Evolutionary conservation across 78 protist species (phyloP).

Genomic region (Dictyostelium intermedium): DNA sequence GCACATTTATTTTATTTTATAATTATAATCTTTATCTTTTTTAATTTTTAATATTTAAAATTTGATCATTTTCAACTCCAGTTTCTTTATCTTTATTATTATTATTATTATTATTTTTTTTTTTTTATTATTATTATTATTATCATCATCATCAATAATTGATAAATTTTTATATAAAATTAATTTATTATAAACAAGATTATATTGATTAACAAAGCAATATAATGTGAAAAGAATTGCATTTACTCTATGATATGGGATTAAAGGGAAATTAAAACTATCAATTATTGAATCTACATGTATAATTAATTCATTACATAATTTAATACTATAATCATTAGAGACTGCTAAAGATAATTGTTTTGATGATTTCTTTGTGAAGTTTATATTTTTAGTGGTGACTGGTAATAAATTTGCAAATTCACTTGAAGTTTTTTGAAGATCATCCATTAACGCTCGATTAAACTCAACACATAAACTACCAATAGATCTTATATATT

Average conservation of each 20-base stretch:
- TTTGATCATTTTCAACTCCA: neutral
- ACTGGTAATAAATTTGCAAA: neutral
- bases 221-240: neutral
- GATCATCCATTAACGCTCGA: neutral
- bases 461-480: neutral
- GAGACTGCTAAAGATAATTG: neutral
- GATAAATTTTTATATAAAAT: neutral
- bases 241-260: neutral
- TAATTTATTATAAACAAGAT: neutral
- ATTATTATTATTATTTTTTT: no score
- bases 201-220: neutral
- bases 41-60: neutral
- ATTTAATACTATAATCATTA: neutral
- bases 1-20: no score
- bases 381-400: neutral
- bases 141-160: neutral
- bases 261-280: neutral
- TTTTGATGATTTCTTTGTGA: neutral
- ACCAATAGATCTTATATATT: neutral
- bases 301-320: neutral
- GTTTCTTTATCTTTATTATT: neutral
- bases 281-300: neutral
- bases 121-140: neutral
- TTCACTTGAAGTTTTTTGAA: neutral
- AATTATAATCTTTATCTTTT: neutral